Evolutionary conservation across 345 rosid genomes (phyloP).

Genomic region (Ceriops tagal): DNA sequence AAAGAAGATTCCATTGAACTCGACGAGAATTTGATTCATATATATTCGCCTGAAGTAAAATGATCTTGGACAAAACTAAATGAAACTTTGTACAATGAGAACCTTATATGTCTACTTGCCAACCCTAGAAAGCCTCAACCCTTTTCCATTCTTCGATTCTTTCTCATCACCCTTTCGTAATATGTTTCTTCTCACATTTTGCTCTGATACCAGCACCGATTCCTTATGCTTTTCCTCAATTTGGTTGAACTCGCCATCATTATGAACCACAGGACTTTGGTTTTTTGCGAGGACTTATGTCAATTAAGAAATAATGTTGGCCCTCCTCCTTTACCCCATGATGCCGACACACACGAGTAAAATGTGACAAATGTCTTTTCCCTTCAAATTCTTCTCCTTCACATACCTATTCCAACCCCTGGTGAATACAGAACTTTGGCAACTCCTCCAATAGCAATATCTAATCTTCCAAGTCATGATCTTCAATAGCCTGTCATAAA

Average conservation of each 20-base stretch:
- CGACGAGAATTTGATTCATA: no score
- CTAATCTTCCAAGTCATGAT: constrained; percentile 21
- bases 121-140: constrained; percentile 52
- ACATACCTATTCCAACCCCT: constrained; percentile 32
- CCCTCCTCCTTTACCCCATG: constrained; percentile 6
- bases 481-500: constrained; percentile 25
- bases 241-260: not conserved
- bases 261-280: constrained; percentile 6
- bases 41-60: no score
- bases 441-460: constrained; percentile 30
- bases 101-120: no score
- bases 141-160: constrained; percentile 10
- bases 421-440: constrained; percentile 31
- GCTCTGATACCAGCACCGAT: constrained; percentile 28
- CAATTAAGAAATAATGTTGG: constrained; percentile 38
- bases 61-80: no score
- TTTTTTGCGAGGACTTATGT: constrained; percentile 23
- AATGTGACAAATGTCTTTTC: constrained; percentile 16
- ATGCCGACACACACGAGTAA: constrained; percentile 16
- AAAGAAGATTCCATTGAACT: no score
- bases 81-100: no score
- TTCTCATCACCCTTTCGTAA: constrained; percentile 12
- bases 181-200: constrained; percentile 9
- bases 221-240: constrained; percentile 26
- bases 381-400: constrained; percentile 26